Conservation (phyloP, 345 rosid species). For the Isatis tinctoria region DNA sequence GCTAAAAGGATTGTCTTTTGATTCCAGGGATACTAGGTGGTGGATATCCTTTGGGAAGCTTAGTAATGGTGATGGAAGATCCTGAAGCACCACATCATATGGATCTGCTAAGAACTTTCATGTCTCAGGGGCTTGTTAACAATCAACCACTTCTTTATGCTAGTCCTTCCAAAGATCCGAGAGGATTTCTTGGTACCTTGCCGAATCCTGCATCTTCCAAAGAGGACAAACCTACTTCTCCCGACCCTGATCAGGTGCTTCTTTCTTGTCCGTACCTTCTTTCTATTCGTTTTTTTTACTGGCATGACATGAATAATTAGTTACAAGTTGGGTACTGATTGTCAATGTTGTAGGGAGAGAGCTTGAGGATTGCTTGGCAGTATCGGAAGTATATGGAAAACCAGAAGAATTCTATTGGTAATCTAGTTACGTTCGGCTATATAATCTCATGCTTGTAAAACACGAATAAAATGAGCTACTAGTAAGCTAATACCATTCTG, state of each 20-base stretch:
- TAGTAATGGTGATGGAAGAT: conserved; percentile 96
- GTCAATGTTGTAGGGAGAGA: conserved; percentile 49
- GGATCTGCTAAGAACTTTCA: conserved; percentile 86
- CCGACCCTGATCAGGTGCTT: conserved; percentile 50
- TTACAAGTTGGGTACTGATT: neutral
- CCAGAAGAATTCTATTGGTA: conserved; percentile 39
- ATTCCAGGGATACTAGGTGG: conserved; percentile 74
- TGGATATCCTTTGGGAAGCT: conserved; percentile 77
- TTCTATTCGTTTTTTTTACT: neutral
- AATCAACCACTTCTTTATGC: conserved; percentile 78
- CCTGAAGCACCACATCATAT: conserved; percentile 97
- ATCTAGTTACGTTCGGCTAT: neutral
- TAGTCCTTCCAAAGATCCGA: conserved; percentile 76
- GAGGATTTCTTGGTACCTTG: conserved; percentile 84
- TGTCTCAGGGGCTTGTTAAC: conserved; percentile 94
- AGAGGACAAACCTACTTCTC: conserved; percentile 49
- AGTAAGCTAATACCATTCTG: neutral
- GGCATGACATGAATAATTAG: conserved; percentile 1
- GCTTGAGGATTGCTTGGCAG: conserved; percentile 91
- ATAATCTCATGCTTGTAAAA: neutral
- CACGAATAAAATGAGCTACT: neutral
- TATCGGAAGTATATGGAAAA: conserved; percentile 76
- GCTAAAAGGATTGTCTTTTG: conserved; percentile 11
- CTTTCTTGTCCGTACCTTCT: neutral
- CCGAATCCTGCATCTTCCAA: conserved; percentile 63